These are phyloP conservation scores for Vaccinium macrocarpon DNA, from an alignment of 148 eudicot genomes.

Conservation along the genomic window DNA sequence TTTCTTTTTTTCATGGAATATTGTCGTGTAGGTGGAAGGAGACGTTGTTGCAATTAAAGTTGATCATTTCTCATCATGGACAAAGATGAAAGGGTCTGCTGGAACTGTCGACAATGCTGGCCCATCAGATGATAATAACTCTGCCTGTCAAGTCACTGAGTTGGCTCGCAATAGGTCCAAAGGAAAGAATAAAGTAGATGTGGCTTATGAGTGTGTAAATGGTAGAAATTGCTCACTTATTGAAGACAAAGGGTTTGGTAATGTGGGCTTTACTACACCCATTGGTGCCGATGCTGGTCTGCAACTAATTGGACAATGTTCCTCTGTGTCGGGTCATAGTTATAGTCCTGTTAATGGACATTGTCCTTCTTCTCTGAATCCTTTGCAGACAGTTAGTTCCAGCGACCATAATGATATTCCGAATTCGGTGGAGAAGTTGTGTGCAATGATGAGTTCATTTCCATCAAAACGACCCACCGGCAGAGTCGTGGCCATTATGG, in stretches of 20 bases:
- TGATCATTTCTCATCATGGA: constrained; percentile 67
- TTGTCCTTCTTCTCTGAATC: constrained; percentile 25
- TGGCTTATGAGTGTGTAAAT: constrained; percentile 12
- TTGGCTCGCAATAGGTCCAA: constrained; percentile 28
- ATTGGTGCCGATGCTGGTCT: constrained; percentile 22
- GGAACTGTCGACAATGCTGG: constrained; percentile 36
- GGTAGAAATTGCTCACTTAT: constrained; percentile 11
- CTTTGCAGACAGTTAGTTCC: constrained; percentile 25
- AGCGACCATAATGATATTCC: constrained; percentile 27
- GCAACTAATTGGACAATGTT: constrained; percentile 21
- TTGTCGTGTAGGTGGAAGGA: constrained; percentile 68
- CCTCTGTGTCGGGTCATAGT: constrained; percentile 14
- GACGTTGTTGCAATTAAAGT: constrained; percentile 75
- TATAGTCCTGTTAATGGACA: constrained; percentile 25
- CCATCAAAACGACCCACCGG: constrained; percentile 89
- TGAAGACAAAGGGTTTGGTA: constrained; percentile 19
- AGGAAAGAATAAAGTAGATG: constrained; percentile 47
- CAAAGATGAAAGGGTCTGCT: constrained; percentile 72
- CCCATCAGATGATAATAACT: constrained; percentile 27
- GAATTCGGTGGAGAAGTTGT: constrained; percentile 50
- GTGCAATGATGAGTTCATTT: constrained; percentile 37
- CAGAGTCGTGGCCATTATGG: constrained; percentile 63
- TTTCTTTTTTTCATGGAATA: not conserved
- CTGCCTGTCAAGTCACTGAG: constrained; percentile 23
- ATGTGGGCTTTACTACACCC: constrained; percentile 16